Base-by-base conservation (phyloP, 164 flowering plant genomes). In the Chimonanthus salicifolius region DNA sequence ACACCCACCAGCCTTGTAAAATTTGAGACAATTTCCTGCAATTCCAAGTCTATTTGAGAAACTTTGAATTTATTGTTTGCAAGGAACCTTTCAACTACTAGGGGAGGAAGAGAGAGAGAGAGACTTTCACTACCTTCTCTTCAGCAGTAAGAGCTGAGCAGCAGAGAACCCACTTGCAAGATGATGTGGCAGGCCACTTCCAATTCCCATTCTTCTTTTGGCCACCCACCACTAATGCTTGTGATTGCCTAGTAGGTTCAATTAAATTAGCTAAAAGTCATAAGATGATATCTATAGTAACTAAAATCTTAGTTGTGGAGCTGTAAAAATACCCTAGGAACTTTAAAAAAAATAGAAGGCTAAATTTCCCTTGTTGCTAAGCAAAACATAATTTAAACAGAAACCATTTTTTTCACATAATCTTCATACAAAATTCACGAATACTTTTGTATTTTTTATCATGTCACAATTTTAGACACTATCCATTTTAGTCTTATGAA, bases 71-170 rank as follows among this genome's bases (percentile, higher is more conserved):
- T 50, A 20, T 49, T n/a, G 44, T 33, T 70, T 46, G 7, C 47
- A 76, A 33, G 33, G 33, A 33, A 58, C 46, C 18, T 68, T 7
- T 11, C 18, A 47, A 6, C 60, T 45, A 60, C 33, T 1, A 33
- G 33, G 58, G 3, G 13, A 43, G 18, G 10, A 11, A 64, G 64
- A 44, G 69, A 5, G 49, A 7, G 20, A 47, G 8, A 18, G 47
- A 33, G 33, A 33, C 33, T 33, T 54, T 7, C 68, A 21, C 78
- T 87, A 90, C 99, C 95, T 81, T 90, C 81, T 94, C 97, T 51
- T 20, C 78, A 62, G 4, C 62, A 45, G 90, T 80, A 67, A 93
- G 90, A 79, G 88, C 88, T 67, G 99, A 95, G 80, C 97, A 90
- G 78, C 96, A 93, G 21, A 95, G 76, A 70, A 90, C 86, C 78